Evolutionary conservation across 352 stramenopile genomes (phyloP), one percentile per base, ranked within the genome.

Genomic region (Pythium guiyangense): DNA sequence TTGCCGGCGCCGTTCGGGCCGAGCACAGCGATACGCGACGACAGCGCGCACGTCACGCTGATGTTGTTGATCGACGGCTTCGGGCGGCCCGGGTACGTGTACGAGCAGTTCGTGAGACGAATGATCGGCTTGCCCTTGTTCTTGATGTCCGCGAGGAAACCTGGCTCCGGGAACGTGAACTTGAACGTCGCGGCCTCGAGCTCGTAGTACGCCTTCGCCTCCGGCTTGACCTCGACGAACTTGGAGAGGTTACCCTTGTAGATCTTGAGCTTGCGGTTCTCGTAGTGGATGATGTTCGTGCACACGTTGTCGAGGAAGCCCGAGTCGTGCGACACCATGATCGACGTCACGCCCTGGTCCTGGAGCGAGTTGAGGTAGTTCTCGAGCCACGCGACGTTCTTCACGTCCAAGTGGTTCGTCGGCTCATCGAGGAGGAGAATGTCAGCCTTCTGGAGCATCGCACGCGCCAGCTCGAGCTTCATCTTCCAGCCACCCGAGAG

Each of bases 281-380:
- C 92, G 82, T 99, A 98, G 77, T 99, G 91, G 57, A 99, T 96
- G 27, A 98, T 98, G 80, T 99, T 97, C 2, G 97, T 99, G 66
- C 88, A 98, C 14, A 98, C 94, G 64, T 96, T 97, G 82, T 99
- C 98, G 20, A 99, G 73, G 79, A 99, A 99, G 15, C 88, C 86
- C 25, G 96, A 92, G 79, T 99, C 97, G 79, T 99, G 96, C 67
- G 87, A 98, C 49, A 99, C 95, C 48, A 98, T 92, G 46, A 98
- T 83, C 34, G 87, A 84, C 14, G 96, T 99, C 59, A 94, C 77
- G 59, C 97, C 92, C 51, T 51, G 15, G 26, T 63, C 57, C 26
- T 73, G 66, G 57, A 96, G 82, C 46, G 66, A 79, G 60, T 75
- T 86, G 55, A 98, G 69, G 79, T 97, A 97, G 57, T 96, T 86